A percentile compares a stretch with the other conserved stretches of the same genome.
Conservation (phyloP, 345 rosid genomes). For the Reutealis trisperma region DNA sequence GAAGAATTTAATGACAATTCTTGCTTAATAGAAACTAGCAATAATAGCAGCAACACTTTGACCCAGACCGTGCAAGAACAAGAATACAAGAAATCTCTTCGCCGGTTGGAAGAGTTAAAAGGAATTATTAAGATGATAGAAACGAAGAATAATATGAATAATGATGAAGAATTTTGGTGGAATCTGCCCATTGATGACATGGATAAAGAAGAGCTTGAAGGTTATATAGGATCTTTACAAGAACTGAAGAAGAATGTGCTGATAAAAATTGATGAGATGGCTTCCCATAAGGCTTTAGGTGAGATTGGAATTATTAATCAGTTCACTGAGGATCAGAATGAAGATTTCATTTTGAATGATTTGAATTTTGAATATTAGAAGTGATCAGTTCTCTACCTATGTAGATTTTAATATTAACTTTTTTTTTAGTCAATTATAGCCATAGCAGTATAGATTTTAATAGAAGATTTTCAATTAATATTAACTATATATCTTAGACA, state of each 20-base stretch:
- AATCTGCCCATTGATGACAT: background rate
- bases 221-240: slow-evolving; percentile 2
- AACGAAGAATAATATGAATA: background rate
- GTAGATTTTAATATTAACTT: background rate
- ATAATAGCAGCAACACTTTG: background rate
- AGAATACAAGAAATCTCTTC: background rate
- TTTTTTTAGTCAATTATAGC: too few species aligned
- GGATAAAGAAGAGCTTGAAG: slow-evolving; percentile 18
- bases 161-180: slow-evolving; percentile 9
- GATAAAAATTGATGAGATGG: background rate
- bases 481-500: too few species aligned
- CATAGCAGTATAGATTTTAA: too few species aligned
- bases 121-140: background rate
- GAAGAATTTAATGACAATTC: background rate
- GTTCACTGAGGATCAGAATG: background rate
- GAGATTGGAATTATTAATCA: slow-evolving; percentile 2
- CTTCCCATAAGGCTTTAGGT: background rate
- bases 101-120: slow-evolving; percentile 4
- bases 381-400: background rate
- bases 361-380: background rate
- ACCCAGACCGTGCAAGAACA: background rate
- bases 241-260: slow-evolving; percentile 14
- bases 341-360: background rate
- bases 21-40: background rate
- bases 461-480: too few species aligned